Evolutionary conservation across 2,329 filamentous ascomycete species (phyloP).

Genomic region (Fusarium sp.): DNA sequence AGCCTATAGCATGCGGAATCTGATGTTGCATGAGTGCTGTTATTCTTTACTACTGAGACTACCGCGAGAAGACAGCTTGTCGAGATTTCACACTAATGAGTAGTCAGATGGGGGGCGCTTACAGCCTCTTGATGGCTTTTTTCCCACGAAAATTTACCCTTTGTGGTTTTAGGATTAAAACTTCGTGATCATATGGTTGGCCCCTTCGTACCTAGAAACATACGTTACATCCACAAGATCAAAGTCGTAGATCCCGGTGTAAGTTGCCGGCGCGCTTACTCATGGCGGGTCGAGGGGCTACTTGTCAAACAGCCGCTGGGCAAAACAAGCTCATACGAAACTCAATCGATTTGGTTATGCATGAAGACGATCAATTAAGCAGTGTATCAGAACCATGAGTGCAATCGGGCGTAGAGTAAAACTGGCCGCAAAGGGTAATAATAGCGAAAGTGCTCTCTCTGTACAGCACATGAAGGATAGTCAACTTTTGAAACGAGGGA

Average conservation of each 20-base stretch:
- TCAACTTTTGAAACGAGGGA: conserved; percentile 30
- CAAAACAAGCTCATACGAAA: conserved; percentile 22
- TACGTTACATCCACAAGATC: conserved; percentile 20
- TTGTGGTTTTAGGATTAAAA: not conserved
- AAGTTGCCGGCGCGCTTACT: conserved; percentile 28
- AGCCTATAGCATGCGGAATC: no score
- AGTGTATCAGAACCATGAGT: not conserved
- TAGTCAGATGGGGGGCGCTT: not conserved
- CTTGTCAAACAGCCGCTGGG: conserved; percentile 27
- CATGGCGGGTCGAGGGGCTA: conserved; percentile 16
- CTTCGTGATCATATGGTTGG: no score
- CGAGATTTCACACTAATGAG: not conserved
- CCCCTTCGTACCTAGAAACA: conserved; percentile 17
- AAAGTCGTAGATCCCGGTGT: conserved; percentile 20
- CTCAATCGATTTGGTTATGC: conserved; percentile 3
- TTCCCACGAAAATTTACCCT: not conserved
- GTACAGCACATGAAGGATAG: conserved; percentile 3
- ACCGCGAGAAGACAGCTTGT: not conserved
- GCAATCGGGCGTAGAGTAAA: conserved; percentile 9
- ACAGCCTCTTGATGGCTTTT: not conserved
- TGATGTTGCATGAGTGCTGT: not conserved
- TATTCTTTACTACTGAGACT: not conserved
- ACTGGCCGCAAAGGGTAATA: conserved; percentile 5
- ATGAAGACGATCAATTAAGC: not conserved
- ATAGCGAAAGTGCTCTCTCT: conserved; percentile 17